Evolutionary conservation across 306 rosid genomes (phyloP).

Genomic region (Quercus agrifolia): DNA sequence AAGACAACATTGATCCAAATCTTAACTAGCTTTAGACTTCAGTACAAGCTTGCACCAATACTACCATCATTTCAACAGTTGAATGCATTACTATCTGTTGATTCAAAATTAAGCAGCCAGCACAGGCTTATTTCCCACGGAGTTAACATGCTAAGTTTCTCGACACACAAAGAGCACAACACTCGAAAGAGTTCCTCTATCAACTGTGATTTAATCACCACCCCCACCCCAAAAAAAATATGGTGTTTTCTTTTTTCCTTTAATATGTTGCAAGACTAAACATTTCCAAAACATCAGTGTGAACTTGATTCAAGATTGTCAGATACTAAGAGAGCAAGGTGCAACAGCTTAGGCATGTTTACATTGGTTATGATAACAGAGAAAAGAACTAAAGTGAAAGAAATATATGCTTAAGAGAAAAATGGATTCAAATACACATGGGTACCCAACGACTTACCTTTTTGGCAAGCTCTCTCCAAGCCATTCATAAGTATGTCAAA

Average conservation of each 20-base stretch:
- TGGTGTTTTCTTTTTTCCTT: not conserved
- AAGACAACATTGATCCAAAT: not conserved
- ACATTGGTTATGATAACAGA: not conserved
- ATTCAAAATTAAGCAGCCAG: not conserved
- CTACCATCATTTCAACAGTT: not conserved
- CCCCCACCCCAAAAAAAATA: not conserved
- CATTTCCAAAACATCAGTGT: not conserved
- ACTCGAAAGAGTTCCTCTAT: too few species aligned
- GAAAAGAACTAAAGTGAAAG: not conserved
- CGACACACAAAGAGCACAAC: not conserved
- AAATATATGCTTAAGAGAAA: not conserved
- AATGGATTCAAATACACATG: not conserved
- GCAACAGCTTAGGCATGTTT: not conserved
- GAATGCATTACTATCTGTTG: not conserved
- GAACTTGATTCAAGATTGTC: not conserved
- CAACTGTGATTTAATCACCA: not conserved
- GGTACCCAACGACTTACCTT: constrained; percentile 37
- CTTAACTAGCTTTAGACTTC: not conserved
- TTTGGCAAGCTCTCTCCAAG: constrained; percentile 69
- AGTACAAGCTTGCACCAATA: not conserved
- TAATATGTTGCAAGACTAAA: not conserved
- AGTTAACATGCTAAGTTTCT: not conserved
- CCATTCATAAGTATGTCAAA: constrained; percentile 67
- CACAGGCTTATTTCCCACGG: not conserved
- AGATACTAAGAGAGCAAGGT: not conserved